Percentiles rank a stretch among this genome's conserved stretches.
Evolutionary conservation across 306 rosid species (phyloP).

Genomic region (Datisca glomerata): DNA sequence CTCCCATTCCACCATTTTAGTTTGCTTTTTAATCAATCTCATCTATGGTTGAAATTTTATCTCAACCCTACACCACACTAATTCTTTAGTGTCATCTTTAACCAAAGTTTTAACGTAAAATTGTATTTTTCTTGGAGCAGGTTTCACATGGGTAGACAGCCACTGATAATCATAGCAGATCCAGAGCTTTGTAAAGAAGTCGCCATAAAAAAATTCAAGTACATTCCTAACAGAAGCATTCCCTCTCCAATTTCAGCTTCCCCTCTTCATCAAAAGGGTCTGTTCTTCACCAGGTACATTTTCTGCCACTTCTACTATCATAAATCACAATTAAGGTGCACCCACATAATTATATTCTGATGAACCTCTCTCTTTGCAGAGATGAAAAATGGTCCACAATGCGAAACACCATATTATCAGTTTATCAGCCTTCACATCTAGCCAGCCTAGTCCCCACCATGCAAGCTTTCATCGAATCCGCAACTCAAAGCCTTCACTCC

Average conservation of each 20-base stretch:
- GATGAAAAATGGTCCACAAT: conserved; percentile 82
- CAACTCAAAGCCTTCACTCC: conserved; percentile 50
- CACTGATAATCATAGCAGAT: conserved; percentile 73
- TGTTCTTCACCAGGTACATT: conserved; percentile 72
- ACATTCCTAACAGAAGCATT: conserved; percentile 64
- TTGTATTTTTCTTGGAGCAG: conserved; percentile 27
- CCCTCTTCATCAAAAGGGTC: conserved; percentile 90
- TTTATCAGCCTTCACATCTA: conserved; percentile 75
- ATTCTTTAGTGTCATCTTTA: too few species aligned
- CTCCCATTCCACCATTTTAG: too few species aligned
- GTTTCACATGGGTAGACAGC: conserved; percentile 93
- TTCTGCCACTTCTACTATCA: neutral
- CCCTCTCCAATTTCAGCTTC: conserved; percentile 89
- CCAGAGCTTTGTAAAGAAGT: conserved; percentile 83
- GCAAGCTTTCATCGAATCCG: conserved; percentile 69
- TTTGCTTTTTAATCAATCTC: too few species aligned
- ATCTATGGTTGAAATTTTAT: too few species aligned
- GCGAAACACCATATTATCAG: conserved; percentile 64
- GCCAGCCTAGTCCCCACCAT: conserved; percentile 67
- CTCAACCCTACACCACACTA: too few species aligned
- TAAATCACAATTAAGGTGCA: too few species aligned
- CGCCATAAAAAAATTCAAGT: conserved; percentile 71
- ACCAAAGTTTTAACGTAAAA: too few species aligned
- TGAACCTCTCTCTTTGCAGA: conserved; percentile 32
- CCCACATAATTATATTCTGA: too few species aligned